phyloP scores from a whole-genome alignment of 2,329 filamentous ascomycete species.

The Ophidiomyces ophidiicola region DNA sequence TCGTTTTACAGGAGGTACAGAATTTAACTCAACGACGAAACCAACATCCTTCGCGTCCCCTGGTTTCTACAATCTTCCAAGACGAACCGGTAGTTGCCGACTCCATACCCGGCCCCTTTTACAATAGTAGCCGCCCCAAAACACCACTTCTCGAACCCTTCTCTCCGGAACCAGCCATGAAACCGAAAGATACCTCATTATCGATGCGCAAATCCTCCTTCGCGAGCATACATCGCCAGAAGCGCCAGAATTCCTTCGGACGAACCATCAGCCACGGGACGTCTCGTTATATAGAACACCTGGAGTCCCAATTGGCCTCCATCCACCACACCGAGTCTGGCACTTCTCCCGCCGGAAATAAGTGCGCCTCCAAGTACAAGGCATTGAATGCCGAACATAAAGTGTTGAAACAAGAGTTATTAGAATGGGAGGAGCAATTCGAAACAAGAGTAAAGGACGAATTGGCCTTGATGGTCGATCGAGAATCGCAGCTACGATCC shows the following conservation, averaged over 20 bases:
- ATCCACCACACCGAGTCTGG: constrained; percentile 30
- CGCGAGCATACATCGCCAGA: constrained; percentile 17
- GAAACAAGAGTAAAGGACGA: constrained; percentile 25
- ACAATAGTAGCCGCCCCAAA: constrained; percentile 1
- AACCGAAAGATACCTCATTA: constrained; percentile 6
- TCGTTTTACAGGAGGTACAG: constrained; percentile 23
- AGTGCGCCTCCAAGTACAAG: constrained; percentile 28
- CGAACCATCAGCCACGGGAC: constrained; percentile 28
- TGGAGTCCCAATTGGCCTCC: constrained; percentile 36
- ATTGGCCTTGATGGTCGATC: constrained; percentile 20
- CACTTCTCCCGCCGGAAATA: constrained; percentile 30
- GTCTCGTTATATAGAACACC: constrained; percentile 38
- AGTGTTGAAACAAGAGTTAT: constrained; percentile 23
- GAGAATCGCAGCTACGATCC: constrained; percentile 21
- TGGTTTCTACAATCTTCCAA: constrained; percentile 17
- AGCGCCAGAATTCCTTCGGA: constrained; percentile 13
- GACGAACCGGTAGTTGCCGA: not conserved
- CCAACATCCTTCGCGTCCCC: constrained; percentile 15
- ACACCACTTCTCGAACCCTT: constrained; percentile 3
- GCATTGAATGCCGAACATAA: constrained; percentile 24
- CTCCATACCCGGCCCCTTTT: not conserved
- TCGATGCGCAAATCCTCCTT: not conserved
- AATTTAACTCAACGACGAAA: constrained; percentile 21
- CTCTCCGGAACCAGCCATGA: constrained; percentile 8
- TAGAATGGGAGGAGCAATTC: constrained; percentile 24